Evolutionary conservation across 495 filamentous ascomycete genomes (phyloP), one percentile per base, ranked within the genome.

Genomic region (Neurospora tetrasperma): DNA sequence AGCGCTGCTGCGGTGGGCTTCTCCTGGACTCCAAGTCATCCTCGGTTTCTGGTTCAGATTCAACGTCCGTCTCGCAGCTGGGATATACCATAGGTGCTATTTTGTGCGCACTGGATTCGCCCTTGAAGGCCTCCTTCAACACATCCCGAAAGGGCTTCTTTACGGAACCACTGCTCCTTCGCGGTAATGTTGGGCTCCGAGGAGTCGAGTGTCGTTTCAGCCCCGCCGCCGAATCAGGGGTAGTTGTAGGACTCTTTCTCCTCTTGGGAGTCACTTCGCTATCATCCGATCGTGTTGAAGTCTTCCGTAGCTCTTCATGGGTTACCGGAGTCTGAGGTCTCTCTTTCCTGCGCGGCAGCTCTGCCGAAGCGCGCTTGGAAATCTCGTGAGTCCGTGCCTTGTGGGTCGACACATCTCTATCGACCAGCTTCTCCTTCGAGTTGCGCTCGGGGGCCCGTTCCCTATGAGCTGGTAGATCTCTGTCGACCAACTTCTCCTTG

Each of bases 101-200:
- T 42, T 79, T 80, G 70, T 83, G 79, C 5, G 80, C 81, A 14
- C 76, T 82, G 1, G 87, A 88, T 75, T 88, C 85, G 14, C 87
- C 87, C n/a, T 83, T 80, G 76, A 88, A 88, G 12, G 86, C 87
- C 74, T 86, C 86, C 69, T 83, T 84, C 10, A 88, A 79, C 31
- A 82, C 83, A 39, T 87, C 86, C 27, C 86, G 83, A 71, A 87
- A 79, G 0, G 83, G 79, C 54, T 77, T 83, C 71, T 79, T 85
- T 2, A 35, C 54, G 27, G 54, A 27, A 12, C 76, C 78, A 23
- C 76, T 73, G 9, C 77, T 54, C 71, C 82, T 88, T 3, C 80
- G 75, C 8, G 85, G 80, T 12, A 82, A 79, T 7, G 84, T 76
- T 23, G 83, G 73, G 70, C 80, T 78, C 74, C 84, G 82, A 43